Conservation (phyloP, 140 eudicot species). For the Cichorium intybus region DNA sequence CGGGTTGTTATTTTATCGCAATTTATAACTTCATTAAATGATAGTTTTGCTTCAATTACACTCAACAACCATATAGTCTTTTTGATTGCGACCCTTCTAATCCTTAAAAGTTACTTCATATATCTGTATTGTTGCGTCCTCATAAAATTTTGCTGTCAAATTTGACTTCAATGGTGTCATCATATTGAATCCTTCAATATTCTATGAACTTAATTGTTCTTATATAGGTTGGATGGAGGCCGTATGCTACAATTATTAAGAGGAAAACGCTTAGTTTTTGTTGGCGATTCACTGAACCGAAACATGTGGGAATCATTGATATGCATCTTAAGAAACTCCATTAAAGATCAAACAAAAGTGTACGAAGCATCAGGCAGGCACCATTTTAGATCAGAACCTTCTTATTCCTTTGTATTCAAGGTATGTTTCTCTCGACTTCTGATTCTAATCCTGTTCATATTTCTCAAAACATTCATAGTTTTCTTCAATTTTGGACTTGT, state of each 20-base stretch:
- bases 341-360: slow-evolving; percentile 59
- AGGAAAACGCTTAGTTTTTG: slow-evolving; percentile 81
- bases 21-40: neutral
- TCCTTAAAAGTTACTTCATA: neutral
- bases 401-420: slow-evolving; percentile 72
- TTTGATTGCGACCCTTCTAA: neutral
- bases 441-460: neutral
- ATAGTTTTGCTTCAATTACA: slow-evolving; percentile 4
- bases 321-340: slow-evolving; percentile 71
- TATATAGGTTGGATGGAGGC: slow-evolving; percentile 58
- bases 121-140: neutral
- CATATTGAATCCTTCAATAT: neutral
- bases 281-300: slow-evolving; percentile 89
- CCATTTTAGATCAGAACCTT: slow-evolving; percentile 65
- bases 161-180: neutral
- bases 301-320: slow-evolving; percentile 96
- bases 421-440: slow-evolving; percentile 23
- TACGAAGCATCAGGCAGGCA: slow-evolving; percentile 73
- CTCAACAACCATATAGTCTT: neutral
- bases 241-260: slow-evolving; percentile 69
- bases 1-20: neutral
- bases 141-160: neutral
- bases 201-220: neutral
- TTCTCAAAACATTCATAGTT: neutral
- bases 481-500: neutral